phyloP scores from a whole-genome alignment of 2,329 filamentous ascomycete species.

The Claviceps sp. region DNA sequence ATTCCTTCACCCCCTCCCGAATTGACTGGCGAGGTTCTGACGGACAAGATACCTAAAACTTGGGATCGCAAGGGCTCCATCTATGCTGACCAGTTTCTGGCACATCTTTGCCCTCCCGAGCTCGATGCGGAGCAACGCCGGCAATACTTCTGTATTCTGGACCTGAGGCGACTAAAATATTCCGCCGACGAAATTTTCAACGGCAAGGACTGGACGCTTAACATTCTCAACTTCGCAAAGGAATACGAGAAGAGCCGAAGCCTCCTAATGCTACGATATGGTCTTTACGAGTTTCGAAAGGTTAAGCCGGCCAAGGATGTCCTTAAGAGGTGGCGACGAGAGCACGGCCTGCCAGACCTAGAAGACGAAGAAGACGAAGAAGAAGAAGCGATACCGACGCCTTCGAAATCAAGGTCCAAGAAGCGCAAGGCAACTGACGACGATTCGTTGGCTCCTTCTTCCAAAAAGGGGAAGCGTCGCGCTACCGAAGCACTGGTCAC shows the following conservation, averaged over 20 bases:
- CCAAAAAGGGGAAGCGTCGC: slow-evolving; percentile 37
- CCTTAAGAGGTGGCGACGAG: slow-evolving; percentile 43
- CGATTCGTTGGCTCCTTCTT: slow-evolving; percentile 23
- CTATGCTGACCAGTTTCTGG: slow-evolving; percentile 46
- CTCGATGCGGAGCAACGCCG: slow-evolving; percentile 46
- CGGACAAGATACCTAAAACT: slow-evolving; percentile 39
- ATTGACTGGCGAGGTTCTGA: slow-evolving; percentile 40
- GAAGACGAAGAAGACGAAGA: slow-evolving; percentile 28
- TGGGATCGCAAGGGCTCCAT: slow-evolving; percentile 39
- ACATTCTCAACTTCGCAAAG: slow-evolving; percentile 48
- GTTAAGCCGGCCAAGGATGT: slow-evolving; percentile 45
- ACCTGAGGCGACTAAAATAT: slow-evolving; percentile 47
- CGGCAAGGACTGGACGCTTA: slow-evolving; percentile 49
- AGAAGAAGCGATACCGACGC: slow-evolving; percentile 22
- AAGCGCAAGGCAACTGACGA: slow-evolving; percentile 46
- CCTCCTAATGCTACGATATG: slow-evolving; percentile 47
- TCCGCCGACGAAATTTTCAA: slow-evolving; percentile 46
- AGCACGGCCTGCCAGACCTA: slow-evolving; percentile 38
- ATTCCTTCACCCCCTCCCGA: slow-evolving; percentile 44
- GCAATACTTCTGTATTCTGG: slow-evolving; percentile 50
- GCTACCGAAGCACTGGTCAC: slow-evolving; percentile 27
- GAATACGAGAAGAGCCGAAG: slow-evolving; percentile 51
- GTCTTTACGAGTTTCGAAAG: slow-evolving; percentile 49
- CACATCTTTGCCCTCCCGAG: slow-evolving; percentile 41
- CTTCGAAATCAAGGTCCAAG: slow-evolving; percentile 20